These are phyloP conservation scores for Amphibolis antarctica DNA, from an alignment of 106 monocot species.

Conservation along the genomic window DNA sequence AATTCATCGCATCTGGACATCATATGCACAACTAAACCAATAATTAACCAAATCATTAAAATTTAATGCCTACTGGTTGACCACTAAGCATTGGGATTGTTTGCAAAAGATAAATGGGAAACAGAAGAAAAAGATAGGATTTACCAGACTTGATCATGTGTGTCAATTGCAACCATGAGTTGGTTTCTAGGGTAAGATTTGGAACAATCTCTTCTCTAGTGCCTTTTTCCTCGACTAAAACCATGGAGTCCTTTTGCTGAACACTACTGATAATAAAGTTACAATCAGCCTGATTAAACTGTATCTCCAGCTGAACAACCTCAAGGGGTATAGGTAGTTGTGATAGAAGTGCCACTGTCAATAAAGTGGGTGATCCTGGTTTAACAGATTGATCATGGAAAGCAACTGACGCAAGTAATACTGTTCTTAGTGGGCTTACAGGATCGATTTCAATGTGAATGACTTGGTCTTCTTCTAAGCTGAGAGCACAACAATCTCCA, in stretches of 20 bases:
- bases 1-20: too few species aligned
- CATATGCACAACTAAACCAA: too few species aligned
- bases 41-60: too few species aligned
- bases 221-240: constrained; percentile 8
- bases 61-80: too few species aligned
- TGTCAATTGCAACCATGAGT: constrained; percentile 72
- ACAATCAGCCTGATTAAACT: constrained; percentile 73
- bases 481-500: constrained; percentile 10
- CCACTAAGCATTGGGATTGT: too few species aligned
- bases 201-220: constrained; percentile 26
- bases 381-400: constrained; percentile 85
- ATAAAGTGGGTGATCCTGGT: constrained; percentile 36
- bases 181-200: constrained; percentile 35
- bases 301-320: constrained; percentile 59
- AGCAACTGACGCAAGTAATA: constrained; percentile 60
- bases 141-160: constrained; percentile 76
- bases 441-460: constrained; percentile 60
- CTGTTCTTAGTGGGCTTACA: constrained; percentile 69
- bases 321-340: constrained; percentile 63
- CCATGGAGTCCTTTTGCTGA: constrained; percentile 12
- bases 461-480: constrained; percentile 27
- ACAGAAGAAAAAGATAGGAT: not conserved
- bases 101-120: not conserved
- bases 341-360: constrained; percentile 72
- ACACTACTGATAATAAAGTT: constrained; percentile 40